Conservation (phyloP, 1,284 basidiomycete species). For the Filobasidium uniguttulatum region DNA sequence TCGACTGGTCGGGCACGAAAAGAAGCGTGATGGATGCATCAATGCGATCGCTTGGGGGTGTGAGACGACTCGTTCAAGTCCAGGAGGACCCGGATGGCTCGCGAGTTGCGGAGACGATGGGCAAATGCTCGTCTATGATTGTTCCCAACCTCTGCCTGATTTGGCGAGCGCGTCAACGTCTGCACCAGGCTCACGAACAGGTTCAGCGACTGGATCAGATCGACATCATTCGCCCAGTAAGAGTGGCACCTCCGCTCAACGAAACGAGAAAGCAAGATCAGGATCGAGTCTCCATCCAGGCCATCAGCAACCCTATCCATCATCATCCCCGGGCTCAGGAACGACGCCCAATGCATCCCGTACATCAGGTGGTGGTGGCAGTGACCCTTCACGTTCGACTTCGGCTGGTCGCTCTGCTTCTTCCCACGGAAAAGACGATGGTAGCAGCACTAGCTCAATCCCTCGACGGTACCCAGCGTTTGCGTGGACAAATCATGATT, state of each 20-base stretch:
- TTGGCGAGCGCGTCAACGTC: no score
- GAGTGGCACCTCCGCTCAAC: constrained; percentile 6
- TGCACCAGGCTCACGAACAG: constrained; percentile 27
- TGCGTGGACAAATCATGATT: no score
- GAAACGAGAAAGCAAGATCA: constrained; percentile 33
- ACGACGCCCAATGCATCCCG: no score
- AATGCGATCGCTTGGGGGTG: constrained; percentile 81
- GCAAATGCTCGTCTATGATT: constrained; percentile 79
- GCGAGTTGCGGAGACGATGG: constrained; percentile 83
- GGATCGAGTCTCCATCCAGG: no score
- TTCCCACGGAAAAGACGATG: no score
- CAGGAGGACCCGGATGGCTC: constrained; percentile 58
- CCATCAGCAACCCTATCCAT: no score
- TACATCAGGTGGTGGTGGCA: no score
- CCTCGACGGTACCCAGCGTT: no score
- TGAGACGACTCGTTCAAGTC: constrained; percentile 17
- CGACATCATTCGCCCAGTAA: constrained; percentile 6
- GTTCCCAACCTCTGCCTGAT: constrained; percentile 37
- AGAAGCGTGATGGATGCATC: constrained; percentile 50
- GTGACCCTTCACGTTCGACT: no score
- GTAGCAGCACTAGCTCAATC: no score
- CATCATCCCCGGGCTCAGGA: no score
- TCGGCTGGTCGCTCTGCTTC: no score
- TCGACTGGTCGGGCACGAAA: constrained; percentile 63
- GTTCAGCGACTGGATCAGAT: not conserved